Conservation (phyloP, 805 yeast species). For the Trichomonascus vanleenenianus region DNA sequence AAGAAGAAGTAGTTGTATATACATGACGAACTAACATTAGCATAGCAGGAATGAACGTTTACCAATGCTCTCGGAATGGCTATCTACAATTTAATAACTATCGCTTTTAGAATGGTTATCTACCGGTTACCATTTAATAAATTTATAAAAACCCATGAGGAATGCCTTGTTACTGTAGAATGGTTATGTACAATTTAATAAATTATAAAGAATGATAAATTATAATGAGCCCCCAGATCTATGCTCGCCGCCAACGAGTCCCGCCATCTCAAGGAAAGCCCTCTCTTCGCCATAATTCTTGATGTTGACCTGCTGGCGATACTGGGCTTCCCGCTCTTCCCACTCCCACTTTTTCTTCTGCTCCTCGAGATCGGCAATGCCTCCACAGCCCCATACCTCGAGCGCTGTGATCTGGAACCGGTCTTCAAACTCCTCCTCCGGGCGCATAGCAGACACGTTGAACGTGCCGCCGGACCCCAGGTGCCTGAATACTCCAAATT, state of each 20-base stretch:
- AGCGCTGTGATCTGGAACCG: conserved; percentile 63
- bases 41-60: too few species aligned
- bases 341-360: conserved; percentile 80
- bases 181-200: too few species aligned
- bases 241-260: conserved; percentile 43
- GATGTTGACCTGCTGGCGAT: conserved; percentile 63
- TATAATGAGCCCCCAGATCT: conserved; percentile 44
- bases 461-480: conserved; percentile 47
- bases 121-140: too few species aligned
- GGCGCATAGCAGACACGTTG: conserved; percentile 23
- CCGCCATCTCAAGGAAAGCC: conserved; percentile 81
- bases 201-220: background rate
- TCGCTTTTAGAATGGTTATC: too few species aligned
- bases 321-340: conserved; percentile 82
- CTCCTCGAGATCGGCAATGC: conserved; percentile 64
- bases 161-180: background rate
- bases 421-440: conserved; percentile 47
- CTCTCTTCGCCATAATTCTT: conserved; percentile 61
- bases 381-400: conserved; percentile 92
- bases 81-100: too few species aligned
- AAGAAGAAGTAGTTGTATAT: background rate
- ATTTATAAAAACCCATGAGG: too few species aligned
- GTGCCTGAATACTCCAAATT: conserved; percentile 74
- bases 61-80: too few species aligned
- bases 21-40: too few species aligned